Conservation (phyloP, 331 rosid species). For the Rosa hybrid region DNA sequence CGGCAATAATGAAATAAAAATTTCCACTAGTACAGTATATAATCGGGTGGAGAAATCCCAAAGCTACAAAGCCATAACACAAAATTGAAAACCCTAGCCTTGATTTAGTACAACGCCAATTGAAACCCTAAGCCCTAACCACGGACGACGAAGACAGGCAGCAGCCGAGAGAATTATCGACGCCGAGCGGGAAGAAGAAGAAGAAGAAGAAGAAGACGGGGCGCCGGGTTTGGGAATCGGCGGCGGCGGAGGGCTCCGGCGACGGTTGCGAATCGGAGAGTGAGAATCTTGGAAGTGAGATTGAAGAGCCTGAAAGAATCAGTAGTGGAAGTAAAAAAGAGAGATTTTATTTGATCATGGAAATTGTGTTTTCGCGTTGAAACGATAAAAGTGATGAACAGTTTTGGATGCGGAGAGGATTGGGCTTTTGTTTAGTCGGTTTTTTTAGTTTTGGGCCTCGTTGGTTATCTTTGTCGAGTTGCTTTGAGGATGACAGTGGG, state of each 20-base stretch:
- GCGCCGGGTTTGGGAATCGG: constrained; percentile 2
- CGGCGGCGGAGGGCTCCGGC: background rate
- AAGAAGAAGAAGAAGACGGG: background rate
- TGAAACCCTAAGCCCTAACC: constrained; percentile 38
- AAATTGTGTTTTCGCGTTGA: background rate
- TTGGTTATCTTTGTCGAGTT: too few species aligned
- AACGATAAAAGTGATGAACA: background rate
- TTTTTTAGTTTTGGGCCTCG: background rate
- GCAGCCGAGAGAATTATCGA: background rate
- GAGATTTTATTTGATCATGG: background rate
- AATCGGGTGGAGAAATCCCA: constrained; percentile 29
- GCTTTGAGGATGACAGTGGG: too few species aligned
- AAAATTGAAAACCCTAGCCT: constrained; percentile 32
- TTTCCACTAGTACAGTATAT: constrained; percentile 62
- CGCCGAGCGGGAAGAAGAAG: background rate
- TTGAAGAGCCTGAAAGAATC: background rate
- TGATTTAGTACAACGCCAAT: constrained; percentile 49
- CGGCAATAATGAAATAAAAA: constrained; percentile 46
- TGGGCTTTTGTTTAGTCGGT: background rate
- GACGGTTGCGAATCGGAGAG: background rate
- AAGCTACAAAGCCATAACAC: constrained; percentile 46
- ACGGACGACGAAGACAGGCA: constrained; percentile 13
- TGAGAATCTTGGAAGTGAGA: background rate
- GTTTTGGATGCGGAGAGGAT: background rate
- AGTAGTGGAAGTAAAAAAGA: background rate